Evolutionary conservation across 2,329 filamentous ascomycete species (phyloP), one percentile per base, ranked within the genome.

Genomic region (Cercospora janseana): DNA sequence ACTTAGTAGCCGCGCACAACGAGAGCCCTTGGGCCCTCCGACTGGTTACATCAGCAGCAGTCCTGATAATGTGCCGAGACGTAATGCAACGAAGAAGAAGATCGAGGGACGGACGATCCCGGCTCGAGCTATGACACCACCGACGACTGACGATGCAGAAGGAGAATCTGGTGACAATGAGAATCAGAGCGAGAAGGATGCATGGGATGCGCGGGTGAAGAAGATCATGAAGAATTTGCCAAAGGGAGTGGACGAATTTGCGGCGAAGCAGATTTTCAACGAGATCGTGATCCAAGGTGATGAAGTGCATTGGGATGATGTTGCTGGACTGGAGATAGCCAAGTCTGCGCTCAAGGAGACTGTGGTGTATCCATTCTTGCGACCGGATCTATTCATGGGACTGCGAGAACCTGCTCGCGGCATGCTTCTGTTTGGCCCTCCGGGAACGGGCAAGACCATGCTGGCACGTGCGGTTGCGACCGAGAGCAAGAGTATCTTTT

Each of bases 401-500:
- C 77, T 98, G 8, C 86, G 93, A 29, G 93, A 98, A 66, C 93
- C 93, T 15, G 92, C 93, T 10, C 79, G 90, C 51, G 93, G 93
- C 4, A 97, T 98, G 88, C 77, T 98, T 1, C 77, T 98, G 1
- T 98, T 98, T 65, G 93, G 93, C 0, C 93, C 93, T 1, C 93
- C 93, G 0, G 93, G 93, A n/a, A 98, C 93, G 0, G 93, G 93
- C 45, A 98, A 98, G 70, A 98, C 93, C 0, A 98, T 98, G 93
- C 76, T 98, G 28, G 93, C 93, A 7, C 82, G 93, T 57, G 90
- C 89, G 6, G 92, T 97, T 0, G 93, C 93, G 1, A 97, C 93
- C 0, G 93, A 98, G 69, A 95, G 88, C 1, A 86, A 84, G 62
- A 95, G 89, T 8, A 95, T 94, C 0, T 98, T 97, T 71, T 97